Percentiles rank a stretch among this genome's conserved stretches.
Evolutionary conservation across 352 stramenopile genomes (phyloP).

Genomic region (Phytophthora citrophthora): DNA sequence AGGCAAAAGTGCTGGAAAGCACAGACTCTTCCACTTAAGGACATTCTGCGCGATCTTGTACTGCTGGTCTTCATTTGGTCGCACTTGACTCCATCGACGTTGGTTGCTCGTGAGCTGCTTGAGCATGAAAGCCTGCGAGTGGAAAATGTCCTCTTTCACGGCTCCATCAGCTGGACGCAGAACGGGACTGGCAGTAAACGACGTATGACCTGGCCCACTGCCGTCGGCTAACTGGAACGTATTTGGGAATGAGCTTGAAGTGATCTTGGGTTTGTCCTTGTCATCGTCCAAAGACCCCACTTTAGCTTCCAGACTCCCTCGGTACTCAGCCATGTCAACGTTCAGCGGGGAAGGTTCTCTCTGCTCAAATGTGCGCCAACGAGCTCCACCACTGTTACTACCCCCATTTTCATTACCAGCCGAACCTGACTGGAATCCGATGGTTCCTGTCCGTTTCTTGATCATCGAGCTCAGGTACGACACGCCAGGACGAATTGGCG

Average conservation of each 20-base stretch:
- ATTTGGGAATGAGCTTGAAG: constrained; percentile 68
- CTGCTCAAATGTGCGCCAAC: constrained; percentile 53
- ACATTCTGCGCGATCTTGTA: constrained; percentile 84
- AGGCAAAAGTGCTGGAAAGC: constrained; percentile 94
- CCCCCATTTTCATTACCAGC: constrained; percentile 41
- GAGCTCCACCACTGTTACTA: constrained; percentile 34
- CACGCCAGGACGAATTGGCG: constrained; percentile 47
- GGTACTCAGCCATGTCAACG: constrained; percentile 42
- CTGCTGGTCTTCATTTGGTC: constrained; percentile 57
- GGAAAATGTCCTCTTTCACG: constrained; percentile 76
- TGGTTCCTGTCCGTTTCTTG: constrained; percentile 48
- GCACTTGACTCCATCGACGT: constrained; percentile 96
- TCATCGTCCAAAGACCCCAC: constrained; percentile 46
- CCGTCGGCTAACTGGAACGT: constrained; percentile 59
- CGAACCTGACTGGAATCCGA: constrained; percentile 46
- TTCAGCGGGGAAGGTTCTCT: constrained; percentile 49
- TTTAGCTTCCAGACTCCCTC: constrained; percentile 42
- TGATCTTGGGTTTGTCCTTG: constrained; percentile 41
- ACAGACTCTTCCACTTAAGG: constrained; percentile 97
- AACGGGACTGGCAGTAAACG: constrained; percentile 66
- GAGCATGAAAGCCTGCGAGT: constrained; percentile 75
- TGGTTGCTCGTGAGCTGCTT: constrained; percentile 93
- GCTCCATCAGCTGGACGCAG: constrained; percentile 50
- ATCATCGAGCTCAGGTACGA: constrained; percentile 43
- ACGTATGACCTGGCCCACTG: constrained; percentile 44